phyloP scores from a whole-genome alignment of 1,284 basidiomycete species.

The Apiotrichum veenhuisii region DNA sequence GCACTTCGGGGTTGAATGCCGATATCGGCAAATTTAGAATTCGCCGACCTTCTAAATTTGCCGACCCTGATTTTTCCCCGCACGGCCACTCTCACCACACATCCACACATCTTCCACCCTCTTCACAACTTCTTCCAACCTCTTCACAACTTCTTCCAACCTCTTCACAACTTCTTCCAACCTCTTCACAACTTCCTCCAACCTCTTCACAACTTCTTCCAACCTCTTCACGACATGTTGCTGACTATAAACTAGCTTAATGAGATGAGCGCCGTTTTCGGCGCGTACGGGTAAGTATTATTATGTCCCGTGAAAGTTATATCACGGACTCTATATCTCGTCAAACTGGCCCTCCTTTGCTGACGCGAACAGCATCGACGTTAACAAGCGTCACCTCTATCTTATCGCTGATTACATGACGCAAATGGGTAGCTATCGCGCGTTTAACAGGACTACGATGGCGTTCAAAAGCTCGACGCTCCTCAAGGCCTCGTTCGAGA shows the following conservation, averaged over 20 bases:
- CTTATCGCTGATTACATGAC: conserved; percentile 99
- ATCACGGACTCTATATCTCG: too few relatives aligned
- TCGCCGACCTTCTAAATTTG: too few relatives aligned
- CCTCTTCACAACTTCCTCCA: too few relatives aligned
- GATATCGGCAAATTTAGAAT: too few relatives aligned
- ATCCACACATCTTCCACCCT: too few relatives aligned
- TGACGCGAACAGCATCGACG: conserved; percentile 65
- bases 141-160: too few relatives aligned
- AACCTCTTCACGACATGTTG: not conserved
- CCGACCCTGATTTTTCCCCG: too few relatives aligned
- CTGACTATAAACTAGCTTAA: conserved; percentile 36
- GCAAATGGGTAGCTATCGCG: conserved; percentile 93
- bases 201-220: not conserved
- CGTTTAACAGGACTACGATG: conserved; percentile 95
- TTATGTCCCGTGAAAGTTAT: too few relatives aligned
- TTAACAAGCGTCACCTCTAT: conserved; percentile 90
- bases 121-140: too few relatives aligned
- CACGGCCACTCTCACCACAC: too few relatives aligned
- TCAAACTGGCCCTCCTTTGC: not conserved
- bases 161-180: too few relatives aligned
- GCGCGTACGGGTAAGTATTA: conserved; percentile 64
- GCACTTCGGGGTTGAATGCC: too few relatives aligned
- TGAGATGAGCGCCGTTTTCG: conserved; percentile 89
- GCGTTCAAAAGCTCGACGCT: conserved; percentile 86
- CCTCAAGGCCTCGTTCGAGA: conserved; percentile 96